Evolutionary conservation across 352 stramenopile genomes (phyloP).

Genomic region (Pythium insidiosum): DNA sequence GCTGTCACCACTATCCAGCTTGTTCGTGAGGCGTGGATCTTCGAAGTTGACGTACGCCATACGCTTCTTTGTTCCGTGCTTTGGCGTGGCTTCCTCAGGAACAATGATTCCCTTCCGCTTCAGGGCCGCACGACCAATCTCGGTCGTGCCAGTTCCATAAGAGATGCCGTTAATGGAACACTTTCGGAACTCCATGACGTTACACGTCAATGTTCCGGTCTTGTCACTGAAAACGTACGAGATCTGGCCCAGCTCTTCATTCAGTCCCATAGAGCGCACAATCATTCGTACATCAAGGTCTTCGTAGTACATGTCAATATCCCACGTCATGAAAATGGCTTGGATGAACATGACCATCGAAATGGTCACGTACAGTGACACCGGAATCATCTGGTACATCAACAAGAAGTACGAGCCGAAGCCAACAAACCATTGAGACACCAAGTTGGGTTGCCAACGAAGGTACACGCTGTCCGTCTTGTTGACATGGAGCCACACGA

Average conservation of each 20-base stretch:
- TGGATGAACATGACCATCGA: slow-evolving; percentile 94
- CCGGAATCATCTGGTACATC: slow-evolving; percentile 96
- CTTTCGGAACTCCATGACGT: slow-evolving; percentile 94
- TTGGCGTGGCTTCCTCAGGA: slow-evolving; percentile 24
- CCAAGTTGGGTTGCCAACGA: slow-evolving; percentile 28
- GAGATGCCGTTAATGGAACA: slow-evolving; percentile 90
- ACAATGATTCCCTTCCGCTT: slow-evolving; percentile 54
- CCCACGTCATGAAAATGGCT: slow-evolving; percentile 90
- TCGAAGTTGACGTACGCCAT: slow-evolving; percentile 82
- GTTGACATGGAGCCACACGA: slow-evolving; percentile 53
- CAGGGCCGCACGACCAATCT: slow-evolving; percentile 66
- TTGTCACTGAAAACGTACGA: slow-evolving; percentile 91
- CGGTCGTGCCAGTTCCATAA: slow-evolving; percentile 86
- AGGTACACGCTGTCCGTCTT: slow-evolving; percentile 43
- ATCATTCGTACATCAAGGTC: slow-evolving; percentile 86
- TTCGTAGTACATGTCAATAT: slow-evolving; percentile 89
- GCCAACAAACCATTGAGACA: slow-evolving; percentile 65
- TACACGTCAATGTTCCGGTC: slow-evolving; percentile 91
- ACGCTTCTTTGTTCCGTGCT: slow-evolving; percentile 14
- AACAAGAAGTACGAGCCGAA: slow-evolving; percentile 93
- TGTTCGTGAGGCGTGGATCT: slow-evolving; percentile 38
- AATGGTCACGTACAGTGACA: slow-evolving; percentile 97
- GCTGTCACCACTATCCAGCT: slow-evolving; percentile 27
- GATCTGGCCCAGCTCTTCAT: slow-evolving; percentile 91
- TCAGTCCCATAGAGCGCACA: slow-evolving; percentile 77